Conservation (phyloP, 805 yeast species). For the Kodamaea hsintzibuensis region DNA sequence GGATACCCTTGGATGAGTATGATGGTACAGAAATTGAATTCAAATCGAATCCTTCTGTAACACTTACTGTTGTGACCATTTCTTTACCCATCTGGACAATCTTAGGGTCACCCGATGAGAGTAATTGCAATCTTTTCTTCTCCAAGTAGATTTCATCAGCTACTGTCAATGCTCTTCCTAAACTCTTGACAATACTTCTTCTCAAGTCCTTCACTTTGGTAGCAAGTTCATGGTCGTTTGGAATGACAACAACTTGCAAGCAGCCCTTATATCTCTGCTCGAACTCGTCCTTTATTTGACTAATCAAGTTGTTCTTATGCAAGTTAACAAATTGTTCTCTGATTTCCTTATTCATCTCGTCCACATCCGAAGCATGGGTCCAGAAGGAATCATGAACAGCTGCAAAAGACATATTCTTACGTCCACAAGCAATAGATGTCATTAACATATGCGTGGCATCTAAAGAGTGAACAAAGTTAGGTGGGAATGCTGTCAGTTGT, state of each 20-base stretch:
- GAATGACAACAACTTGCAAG: conserved; percentile 59
- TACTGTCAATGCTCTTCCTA: conserved; percentile 58
- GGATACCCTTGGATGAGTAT: conserved; percentile 27
- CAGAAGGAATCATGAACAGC: conserved; percentile 97
- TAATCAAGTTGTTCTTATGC: conserved; percentile 73
- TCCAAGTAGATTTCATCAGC: conserved; percentile 78
- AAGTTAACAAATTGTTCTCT: conserved; percentile 78
- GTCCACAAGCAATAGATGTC: conserved; percentile 78
- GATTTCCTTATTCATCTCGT: conserved; percentile 63
- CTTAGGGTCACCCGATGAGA: conserved; percentile 53
- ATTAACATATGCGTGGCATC: conserved; percentile 97
- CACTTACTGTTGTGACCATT: conserved; percentile 71
- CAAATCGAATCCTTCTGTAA: conserved; percentile 40
- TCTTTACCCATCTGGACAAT: conserved; percentile 49
- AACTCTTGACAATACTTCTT: conserved; percentile 44
- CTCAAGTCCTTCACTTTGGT: conserved; percentile 50
- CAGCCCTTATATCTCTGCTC: conserved; percentile 75
- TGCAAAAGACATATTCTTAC: conserved; percentile 71
- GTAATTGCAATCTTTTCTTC: conserved; percentile 54
- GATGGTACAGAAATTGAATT: conserved; percentile 23
- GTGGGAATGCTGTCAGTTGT: conserved; percentile 93
- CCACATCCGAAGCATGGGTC: conserved; percentile 92
- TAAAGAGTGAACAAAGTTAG: conserved; percentile 89
- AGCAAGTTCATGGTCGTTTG: conserved; percentile 53
- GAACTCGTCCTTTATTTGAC: conserved; percentile 73